Percentiles rank a stretch among this genome's conserved stretches.
Evolutionary conservation across 2,329 filamentous ascomycete species (phyloP).

Genomic region (Harringtonia aguacate): DNA sequence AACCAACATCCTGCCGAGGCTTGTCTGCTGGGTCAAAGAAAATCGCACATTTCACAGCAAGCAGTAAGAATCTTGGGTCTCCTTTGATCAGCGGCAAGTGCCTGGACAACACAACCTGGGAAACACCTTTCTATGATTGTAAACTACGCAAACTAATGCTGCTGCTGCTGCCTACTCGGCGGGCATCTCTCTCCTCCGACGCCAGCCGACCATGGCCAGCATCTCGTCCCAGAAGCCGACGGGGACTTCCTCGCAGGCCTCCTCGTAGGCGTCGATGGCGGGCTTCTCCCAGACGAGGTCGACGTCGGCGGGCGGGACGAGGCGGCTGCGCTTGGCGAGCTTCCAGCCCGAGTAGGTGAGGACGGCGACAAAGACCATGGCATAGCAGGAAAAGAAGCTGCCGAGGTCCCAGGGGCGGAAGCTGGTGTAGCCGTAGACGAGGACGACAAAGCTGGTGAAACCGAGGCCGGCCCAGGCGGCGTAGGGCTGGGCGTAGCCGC

Average conservation of each 20-base stretch:
- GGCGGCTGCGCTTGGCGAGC: slow-evolving; percentile 9
- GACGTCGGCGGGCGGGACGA: slow-evolving; percentile 6
- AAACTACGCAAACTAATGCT: no score
- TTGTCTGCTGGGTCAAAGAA: no score
- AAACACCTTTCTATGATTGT: no score
- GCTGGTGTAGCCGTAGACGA: slow-evolving; percentile 18
- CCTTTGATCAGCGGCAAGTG: no score
- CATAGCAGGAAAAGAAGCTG: slow-evolving; percentile 24
- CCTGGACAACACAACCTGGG: no score
- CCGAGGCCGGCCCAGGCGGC: slow-evolving; percentile 51
- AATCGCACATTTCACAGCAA: no score
- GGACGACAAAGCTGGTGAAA: slow-evolving; percentile 23
- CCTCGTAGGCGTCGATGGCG: slow-evolving; percentile 25
- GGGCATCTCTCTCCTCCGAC: no score
- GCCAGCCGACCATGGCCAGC: no score
- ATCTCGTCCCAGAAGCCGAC: slow-evolving; percentile 1
- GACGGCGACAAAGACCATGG: slow-evolving; percentile 17
- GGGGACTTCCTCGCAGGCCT: neutral
- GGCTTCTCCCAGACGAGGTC: slow-evolving; percentile 14
- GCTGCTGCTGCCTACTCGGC: no score
- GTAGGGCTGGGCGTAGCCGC: slow-evolving; percentile 54
- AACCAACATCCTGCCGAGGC: no score
- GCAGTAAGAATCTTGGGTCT: no score
- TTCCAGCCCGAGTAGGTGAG: slow-evolving; percentile 14
- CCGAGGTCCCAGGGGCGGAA: slow-evolving; percentile 23